Conservation (phyloP, 73 alveolate species). For the Symbiodinium natans region DNA sequence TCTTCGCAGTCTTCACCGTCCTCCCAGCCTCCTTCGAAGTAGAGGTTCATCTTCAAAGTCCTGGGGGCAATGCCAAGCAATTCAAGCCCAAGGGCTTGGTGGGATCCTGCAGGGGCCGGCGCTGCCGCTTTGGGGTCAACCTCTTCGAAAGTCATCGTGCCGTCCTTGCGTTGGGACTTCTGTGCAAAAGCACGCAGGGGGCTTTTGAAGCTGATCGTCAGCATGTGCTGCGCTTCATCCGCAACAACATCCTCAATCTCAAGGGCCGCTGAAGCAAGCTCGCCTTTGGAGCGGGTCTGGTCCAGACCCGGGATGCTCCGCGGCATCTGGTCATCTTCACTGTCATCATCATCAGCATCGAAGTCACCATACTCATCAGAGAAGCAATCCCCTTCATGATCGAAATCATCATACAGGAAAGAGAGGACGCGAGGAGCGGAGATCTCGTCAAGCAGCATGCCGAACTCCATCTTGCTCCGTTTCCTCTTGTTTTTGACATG, state of each 20-base stretch:
- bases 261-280: not conserved
- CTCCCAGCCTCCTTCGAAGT: slow-evolving; percentile 7
- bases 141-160: not conserved
- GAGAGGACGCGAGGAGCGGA: too few relatives aligned
- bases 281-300: not conserved
- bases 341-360: not conserved
- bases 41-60: slow-evolving; percentile 9
- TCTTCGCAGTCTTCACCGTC: not conserved
- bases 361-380: not conserved
- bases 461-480: not conserved
- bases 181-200: not conserved
- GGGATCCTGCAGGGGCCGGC: not conserved
- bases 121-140: not conserved
- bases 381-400: too few relatives aligned
- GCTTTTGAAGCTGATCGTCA: slow-evolving; percentile 3
- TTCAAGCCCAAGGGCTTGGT: not conserved
- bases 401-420: too few relatives aligned
- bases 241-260: slow-evolving; percentile 30
- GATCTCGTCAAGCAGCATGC: not conserved
- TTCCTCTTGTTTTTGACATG: slow-evolving; percentile 32
- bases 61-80: not conserved
- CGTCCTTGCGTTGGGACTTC: not conserved
- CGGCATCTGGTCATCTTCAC: not conserved
- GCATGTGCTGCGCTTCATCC: not conserved
- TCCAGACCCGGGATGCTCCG: slow-evolving; percentile 21